Conservation (phyloP, 2,329 filamentous ascomycete species). For the Calycina herbarum region DNA sequence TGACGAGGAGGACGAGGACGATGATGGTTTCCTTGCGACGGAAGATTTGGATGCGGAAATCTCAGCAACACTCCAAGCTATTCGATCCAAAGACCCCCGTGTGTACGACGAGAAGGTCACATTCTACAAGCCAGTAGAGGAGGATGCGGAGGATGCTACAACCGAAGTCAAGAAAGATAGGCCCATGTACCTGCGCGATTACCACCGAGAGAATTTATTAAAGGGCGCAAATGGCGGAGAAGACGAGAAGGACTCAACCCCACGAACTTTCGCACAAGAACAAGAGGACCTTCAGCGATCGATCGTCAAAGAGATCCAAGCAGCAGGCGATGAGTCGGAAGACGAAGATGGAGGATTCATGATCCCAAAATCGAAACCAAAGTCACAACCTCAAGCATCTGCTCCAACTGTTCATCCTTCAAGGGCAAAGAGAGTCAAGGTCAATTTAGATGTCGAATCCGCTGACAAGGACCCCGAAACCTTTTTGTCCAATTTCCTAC, state of each 20-base stretch:
- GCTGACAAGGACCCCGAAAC: constrained; percentile 89
- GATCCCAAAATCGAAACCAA: constrained; percentile 61
- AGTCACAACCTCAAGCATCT: constrained; percentile 26
- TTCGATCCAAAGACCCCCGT: constrained; percentile 85
- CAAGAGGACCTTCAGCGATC: constrained; percentile 79
- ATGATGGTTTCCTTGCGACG: constrained; percentile 83
- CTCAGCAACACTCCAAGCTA: constrained; percentile 80
- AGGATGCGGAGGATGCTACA: constrained; percentile 42
- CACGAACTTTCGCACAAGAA: constrained; percentile 79
- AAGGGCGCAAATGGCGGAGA: constrained; percentile 61
- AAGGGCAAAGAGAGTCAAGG: constrained; percentile 50
- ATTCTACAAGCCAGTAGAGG: constrained; percentile 72
- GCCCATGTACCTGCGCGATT: constrained; percentile 82
- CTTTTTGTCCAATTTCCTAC: constrained; percentile 93
- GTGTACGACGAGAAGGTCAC: constrained; percentile 79
- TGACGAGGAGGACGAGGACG: constrained; percentile 81
- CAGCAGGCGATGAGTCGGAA: constrained; percentile 53
- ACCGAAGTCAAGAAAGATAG: constrained; percentile 68
- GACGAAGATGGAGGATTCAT: constrained; percentile 65
- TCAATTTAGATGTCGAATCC: constrained; percentile 65
- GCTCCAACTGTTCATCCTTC: constrained; percentile 58
- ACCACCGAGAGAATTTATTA: constrained; percentile 87
- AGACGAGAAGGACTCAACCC: constrained; percentile 55
- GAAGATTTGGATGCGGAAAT: constrained; percentile 85
- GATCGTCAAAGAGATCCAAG: constrained; percentile 79